Evolutionary conservation across 2,329 filamentous ascomycete species (phyloP).

Genomic region (Penicillium sp.): DNA sequence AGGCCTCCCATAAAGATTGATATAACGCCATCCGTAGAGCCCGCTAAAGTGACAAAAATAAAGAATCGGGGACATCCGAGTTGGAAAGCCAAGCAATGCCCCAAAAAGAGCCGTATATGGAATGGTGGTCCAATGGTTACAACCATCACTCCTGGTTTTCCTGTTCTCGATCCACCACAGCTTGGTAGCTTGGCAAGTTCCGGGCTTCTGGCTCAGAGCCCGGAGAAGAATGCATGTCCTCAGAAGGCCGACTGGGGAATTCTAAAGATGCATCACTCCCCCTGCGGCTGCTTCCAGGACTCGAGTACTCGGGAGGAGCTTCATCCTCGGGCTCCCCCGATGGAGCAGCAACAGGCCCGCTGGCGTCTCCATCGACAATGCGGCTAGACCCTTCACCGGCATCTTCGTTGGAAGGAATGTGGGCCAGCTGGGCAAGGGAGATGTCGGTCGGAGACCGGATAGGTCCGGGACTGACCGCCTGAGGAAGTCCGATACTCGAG

Average conservation of each 20-base stretch:
- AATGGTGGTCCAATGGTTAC: background rate
- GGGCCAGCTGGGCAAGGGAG: constrained; percentile 78
- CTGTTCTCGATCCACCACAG: constrained; percentile 14
- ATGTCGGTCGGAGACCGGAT: constrained; percentile 91
- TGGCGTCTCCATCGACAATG: constrained; percentile 24
- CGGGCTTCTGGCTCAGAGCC: constrained; percentile 4
- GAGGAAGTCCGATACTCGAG: constrained; percentile 66
- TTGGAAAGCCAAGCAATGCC: background rate
- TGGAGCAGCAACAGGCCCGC: constrained; percentile 7
- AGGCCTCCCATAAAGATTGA: constrained; percentile 5
- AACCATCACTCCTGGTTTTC: background rate
- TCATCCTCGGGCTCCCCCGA: constrained; percentile 30
- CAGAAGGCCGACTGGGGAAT: constrained; percentile 9
- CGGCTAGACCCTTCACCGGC: constrained; percentile 65
- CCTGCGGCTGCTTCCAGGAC: constrained; percentile 50
- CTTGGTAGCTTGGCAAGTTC: constrained; percentile 19
- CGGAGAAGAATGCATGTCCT: background rate
- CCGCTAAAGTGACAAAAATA: constrained; percentile 19
- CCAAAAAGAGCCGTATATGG: constrained; percentile 1
- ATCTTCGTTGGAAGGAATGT: constrained; percentile 60
- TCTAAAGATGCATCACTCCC: constrained; percentile 50
- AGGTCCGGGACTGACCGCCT: constrained; percentile 80
- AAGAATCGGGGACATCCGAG: constrained; percentile 2
- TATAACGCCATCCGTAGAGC: constrained; percentile 20
- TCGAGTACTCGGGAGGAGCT: constrained; percentile 49